Conservation (phyloP, 2,329 filamentous ascomycete species). For the Aspergillus tanneri region DNA sequence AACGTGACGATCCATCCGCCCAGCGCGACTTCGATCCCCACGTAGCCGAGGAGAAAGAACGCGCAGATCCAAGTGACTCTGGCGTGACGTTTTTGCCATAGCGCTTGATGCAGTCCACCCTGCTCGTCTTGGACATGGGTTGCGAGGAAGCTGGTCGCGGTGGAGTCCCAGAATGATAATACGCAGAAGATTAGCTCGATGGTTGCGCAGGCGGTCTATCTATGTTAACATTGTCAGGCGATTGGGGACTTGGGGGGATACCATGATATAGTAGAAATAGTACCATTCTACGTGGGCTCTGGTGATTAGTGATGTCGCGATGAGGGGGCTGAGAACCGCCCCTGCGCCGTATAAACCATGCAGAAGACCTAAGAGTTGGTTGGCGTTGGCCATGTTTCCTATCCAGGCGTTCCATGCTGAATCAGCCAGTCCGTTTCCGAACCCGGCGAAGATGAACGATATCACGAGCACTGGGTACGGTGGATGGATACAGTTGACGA, state of each 20-base stretch:
- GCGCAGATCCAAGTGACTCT: constrained; percentile 34
- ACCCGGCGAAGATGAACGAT: constrained; percentile 42
- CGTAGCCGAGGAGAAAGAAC: constrained; percentile 73
- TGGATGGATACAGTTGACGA: constrained; percentile 39
- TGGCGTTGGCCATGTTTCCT: constrained; percentile 71
- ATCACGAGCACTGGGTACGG: constrained; percentile 45
- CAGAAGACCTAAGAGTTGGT: constrained; percentile 70
- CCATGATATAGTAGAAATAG: constrained; percentile 74
- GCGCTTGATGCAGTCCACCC: constrained; percentile 9
- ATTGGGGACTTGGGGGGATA: constrained; percentile 35
- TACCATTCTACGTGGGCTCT: constrained; percentile 65
- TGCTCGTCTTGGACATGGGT: background rate
- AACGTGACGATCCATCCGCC: constrained; percentile 84
- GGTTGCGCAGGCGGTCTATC: constrained; percentile 24
- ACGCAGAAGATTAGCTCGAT: constrained; percentile 25
- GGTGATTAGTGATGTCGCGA: constrained; percentile 72
- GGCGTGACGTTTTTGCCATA: constrained; percentile 13
- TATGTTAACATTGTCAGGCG: background rate
- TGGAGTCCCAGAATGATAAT: constrained; percentile 16
- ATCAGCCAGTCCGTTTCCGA: constrained; percentile 47
- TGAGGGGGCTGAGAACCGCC: constrained; percentile 65
- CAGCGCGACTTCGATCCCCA: constrained; percentile 69
- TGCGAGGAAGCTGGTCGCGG: background rate
- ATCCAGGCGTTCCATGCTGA: constrained; percentile 62
- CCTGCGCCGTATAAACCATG: constrained; percentile 74